Evolutionary conservation across 2,329 filamentous ascomycete species (phyloP), one percentile per base, ranked within the genome.

Genomic region (Ophiostoma quercus): DNA sequence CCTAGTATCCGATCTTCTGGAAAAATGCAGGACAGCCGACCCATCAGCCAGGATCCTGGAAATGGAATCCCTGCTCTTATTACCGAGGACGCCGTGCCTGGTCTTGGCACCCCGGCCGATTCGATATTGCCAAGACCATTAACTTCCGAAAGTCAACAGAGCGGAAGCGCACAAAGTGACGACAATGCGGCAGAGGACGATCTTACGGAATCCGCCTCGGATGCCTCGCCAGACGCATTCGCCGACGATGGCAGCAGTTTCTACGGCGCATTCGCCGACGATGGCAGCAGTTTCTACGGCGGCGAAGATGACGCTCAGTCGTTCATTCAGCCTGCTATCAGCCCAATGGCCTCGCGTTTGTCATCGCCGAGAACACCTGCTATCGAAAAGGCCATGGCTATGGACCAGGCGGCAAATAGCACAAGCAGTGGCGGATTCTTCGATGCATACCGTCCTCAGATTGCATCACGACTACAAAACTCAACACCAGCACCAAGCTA

Each of bases 261-360:
- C 37, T 80, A 81, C 39, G 79, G 80, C 66, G 82, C 39, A 14
- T 34, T 68, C 12, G 65, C 54, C 63, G 81, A 82, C 54, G 79
- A 79, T 60, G 70, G 22, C 47, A 71, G 71, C 66, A 71, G 66
- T 57, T 71, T 74, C 37, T 80, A 81, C 39, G 79, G 80, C 66
- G 82, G 84, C 65, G 80, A 84, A 70, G 85, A 88, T 74, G 85
- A 85, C 73, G 86, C 84, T 4, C 84, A 87, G 73, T 86, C 85
- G 8, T 82, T 88, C 65, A 81, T 89, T 67, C 86, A 87, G 75
- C 85, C 85, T 2, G 81, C 85, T 32, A 82, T 89, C 72, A 88
- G 85, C 75, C 81, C 82, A 7, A 80, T 80, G 29, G 87, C 86
- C 9, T 85, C 84, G 4, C 83, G 85, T 66, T 78, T 88, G 54